Base-by-base conservation (phyloP, 1,284 basidiomycete species). In the Cryptococcus sp. region DNA sequence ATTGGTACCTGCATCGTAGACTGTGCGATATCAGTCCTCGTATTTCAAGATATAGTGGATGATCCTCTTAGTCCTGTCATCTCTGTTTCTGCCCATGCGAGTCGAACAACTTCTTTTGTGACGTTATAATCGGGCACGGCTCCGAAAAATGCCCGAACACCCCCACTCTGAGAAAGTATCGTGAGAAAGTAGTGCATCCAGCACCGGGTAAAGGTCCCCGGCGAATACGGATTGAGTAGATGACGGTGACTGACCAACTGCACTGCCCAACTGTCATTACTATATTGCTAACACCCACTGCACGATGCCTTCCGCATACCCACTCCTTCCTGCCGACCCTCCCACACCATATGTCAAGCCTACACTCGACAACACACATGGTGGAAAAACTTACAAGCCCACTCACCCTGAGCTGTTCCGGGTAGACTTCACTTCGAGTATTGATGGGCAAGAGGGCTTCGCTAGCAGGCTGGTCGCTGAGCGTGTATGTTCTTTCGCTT, bases 361-460 rank as follows among this genome's bases (percentile, higher is more conserved):
- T 5, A 67, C 68, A 3, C 52, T 62, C 22, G 50, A 54, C 18
- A 64, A 62, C 46, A 66, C 69, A 2, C 55, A 61, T 13, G 59
- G 61, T n/a, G 67, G 67, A 5, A 67, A 65, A 55, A 61, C 61
- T 2, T 76, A 76, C 59, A 48, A 37, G 19, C 66, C 73, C 23
- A 69, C 71, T 4, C 73, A 76, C 56, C 57, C 67, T 2, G 66
- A 62, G 3, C 44, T 67, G 39, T 69, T 75, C 59, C 55, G 55
- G 40, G 73, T 76, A 46, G 67, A 64, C 23, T 66, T 74, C 49
- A 59, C 57, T 23, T 48, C 62, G 21, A 57, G 21, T 43, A 43
- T 43, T 14, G 49, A 39, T 1, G 55, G 53, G 23, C 61, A 66
- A 37, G 73, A 76, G 59, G 58, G 58, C 14, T 74, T 52, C 50